Evolutionary conservation across 352 stramenopile genomes (phyloP).

Genomic region (Phytophthora foliorum): DNA sequence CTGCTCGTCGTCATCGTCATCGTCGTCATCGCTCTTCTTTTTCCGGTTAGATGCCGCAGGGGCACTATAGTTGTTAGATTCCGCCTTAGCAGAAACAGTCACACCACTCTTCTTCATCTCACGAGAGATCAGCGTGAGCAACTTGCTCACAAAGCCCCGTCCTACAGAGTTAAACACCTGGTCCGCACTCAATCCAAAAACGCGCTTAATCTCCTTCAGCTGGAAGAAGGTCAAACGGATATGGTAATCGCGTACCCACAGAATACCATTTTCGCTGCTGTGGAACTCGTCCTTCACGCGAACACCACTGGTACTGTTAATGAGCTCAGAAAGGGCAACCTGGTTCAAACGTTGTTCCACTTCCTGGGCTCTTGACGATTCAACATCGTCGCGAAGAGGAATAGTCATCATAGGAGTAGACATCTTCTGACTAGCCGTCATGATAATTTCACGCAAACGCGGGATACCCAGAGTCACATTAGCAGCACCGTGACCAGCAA

Average conservation of each 20-base stretch:
- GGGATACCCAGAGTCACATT: conserved; percentile 99
- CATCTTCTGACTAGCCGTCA: conserved; percentile 98
- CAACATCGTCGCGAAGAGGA: conserved; percentile 82
- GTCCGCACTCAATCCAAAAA: conserved; percentile 96
- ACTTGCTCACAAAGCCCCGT: conserved; percentile 91
- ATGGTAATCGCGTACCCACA: conserved; percentile 98
- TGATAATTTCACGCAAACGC: conserved; percentile 99
- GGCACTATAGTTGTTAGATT: conserved; percentile 56
- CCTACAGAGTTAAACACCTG: conserved; percentile 93
- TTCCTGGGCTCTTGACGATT: conserved; percentile 64
- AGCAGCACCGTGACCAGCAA: conserved; percentile 98
- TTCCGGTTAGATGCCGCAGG: conserved; percentile 41
- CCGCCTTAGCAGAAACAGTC: conserved; percentile 57
- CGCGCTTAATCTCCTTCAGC: conserved; percentile 94
- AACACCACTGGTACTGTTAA: conserved; percentile 94
- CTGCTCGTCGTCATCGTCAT: conserved; percentile 92
- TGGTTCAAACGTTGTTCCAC: conserved; percentile 93
- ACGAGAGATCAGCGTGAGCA: conserved; percentile 95
- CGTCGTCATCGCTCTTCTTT: conserved; percentile 70
- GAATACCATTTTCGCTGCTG: conserved; percentile 88
- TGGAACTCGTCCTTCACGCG: conserved; percentile 93
- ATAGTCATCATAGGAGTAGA: conserved; percentile 99
- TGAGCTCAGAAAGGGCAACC: conserved; percentile 94
- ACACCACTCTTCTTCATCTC: conserved; percentile 94
- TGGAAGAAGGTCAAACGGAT: conserved; percentile 96